These are phyloP conservation scores for Talaromyces verruculosus DNA, from an alignment of 2,329 filamentous ascomycete species.

Conservation along the genomic window DNA sequence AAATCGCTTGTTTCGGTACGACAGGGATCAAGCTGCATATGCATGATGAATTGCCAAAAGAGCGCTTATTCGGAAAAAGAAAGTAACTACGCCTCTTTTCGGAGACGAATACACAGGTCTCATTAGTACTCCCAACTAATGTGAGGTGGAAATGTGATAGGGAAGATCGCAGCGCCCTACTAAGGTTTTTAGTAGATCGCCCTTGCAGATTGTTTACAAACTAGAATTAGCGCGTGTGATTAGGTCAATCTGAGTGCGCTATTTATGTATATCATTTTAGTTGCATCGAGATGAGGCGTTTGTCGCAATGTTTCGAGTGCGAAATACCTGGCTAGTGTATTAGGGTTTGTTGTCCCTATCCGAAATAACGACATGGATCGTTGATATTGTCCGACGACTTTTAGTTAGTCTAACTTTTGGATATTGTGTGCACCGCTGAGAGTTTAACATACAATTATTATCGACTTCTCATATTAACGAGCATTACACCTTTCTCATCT, in stretches of 20 bases:
- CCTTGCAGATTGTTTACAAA: constrained; percentile 17
- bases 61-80: background rate
- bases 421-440: background rate
- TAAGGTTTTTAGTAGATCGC: background rate
- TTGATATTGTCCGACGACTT: background rate
- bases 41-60: background rate
- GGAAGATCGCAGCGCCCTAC: background rate
- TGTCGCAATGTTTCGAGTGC: background rate
- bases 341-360: background rate
- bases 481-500: constrained; percentile 32
- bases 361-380: background rate
- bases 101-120: background rate
- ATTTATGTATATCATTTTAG: background rate
- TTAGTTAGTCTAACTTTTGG: background rate
- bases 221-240: background rate
- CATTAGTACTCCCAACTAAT: background rate
- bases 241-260: background rate
- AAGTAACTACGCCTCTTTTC: no score
- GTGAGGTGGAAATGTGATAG: constrained; percentile 1
- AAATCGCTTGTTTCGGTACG: background rate
- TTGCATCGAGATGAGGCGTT: background rate
- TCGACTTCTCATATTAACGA: background rate
- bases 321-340: background rate
- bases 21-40: background rate
- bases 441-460: background rate